Evolutionary conservation across 352 stramenopile genomes (phyloP).

Genomic region (Phytophthora pinifolia): DNA sequence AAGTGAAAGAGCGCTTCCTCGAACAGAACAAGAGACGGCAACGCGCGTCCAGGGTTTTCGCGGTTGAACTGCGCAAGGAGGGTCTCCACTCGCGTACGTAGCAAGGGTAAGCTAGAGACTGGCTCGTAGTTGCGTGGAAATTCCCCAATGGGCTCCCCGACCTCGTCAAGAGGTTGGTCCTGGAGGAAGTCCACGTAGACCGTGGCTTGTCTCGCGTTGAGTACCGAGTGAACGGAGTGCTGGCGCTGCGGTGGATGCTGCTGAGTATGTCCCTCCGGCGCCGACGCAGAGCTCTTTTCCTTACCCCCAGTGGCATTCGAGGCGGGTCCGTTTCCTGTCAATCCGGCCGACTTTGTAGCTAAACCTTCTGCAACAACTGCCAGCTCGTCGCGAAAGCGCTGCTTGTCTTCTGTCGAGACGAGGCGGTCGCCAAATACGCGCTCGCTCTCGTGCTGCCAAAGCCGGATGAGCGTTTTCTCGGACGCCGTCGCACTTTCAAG

Average conservation of each 20-base stretch:
- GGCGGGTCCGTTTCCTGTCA: conserved; percentile 1
- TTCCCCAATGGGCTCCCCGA: conserved; percentile 75
- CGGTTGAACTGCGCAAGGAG: conserved; percentile 84
- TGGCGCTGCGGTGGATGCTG: conserved; percentile 12
- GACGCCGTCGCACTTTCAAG: conserved; percentile 44
- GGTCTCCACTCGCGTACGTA: conserved; percentile 58
- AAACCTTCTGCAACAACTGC: conserved; percentile 45
- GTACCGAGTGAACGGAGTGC: conserved; percentile 14
- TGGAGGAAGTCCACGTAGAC: conserved; percentile 89
- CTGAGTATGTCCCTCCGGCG: conserved; percentile 2
- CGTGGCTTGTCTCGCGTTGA: conserved; percentile 5
- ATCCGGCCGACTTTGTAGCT: conserved; percentile 17
- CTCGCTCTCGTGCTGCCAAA: conserved; percentile 88
- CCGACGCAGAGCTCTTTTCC: conserved; percentile 9
- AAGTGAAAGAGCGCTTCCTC: conserved; percentile 89
- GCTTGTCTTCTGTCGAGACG: conserved; percentile 72
- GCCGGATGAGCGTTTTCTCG: conserved; percentile 53
- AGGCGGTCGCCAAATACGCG: conserved; percentile 82
- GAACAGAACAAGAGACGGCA: conserved; percentile 88
- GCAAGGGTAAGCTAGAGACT: conserved; percentile 38
- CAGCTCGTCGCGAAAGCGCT: conserved; percentile 62
- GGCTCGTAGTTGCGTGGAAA: conserved; percentile 85
- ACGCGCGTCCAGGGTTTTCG: conserved; percentile 57
- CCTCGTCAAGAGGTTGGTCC: conserved; percentile 81
- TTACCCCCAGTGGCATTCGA: conserved; percentile 23